Evolutionary conservation across 495 filamentous ascomycete genomes (phyloP).

Genomic region (Evansstolkia leycettana): DNA sequence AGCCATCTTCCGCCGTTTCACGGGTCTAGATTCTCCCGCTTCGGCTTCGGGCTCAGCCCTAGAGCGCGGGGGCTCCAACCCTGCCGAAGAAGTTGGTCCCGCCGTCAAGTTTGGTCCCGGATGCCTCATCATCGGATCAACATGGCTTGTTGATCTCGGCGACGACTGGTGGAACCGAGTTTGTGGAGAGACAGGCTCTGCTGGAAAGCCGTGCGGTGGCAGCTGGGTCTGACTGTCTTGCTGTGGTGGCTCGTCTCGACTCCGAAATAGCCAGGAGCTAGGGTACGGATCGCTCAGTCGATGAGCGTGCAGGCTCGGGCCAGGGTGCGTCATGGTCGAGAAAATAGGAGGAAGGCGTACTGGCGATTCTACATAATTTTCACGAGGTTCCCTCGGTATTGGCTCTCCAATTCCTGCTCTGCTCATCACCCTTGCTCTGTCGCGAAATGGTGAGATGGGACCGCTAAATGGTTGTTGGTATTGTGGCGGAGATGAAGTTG

Average conservation of each 20-base stretch:
- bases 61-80: too few relatives aligned
- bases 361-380: conserved; percentile 23
- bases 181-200: conserved; percentile 19
- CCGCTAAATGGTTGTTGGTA: conserved; percentile 17
- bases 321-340: conserved; percentile 15
- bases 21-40: conserved; percentile 37
- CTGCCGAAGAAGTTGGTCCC: not conserved
- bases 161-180: conserved; percentile 9
- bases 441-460: conserved; percentile 19
- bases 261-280: conserved; percentile 13
- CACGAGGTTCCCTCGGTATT: conserved; percentile 17
- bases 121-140: too few relatives aligned
- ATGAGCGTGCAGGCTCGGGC: conserved; percentile 18
- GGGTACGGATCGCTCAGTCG: conserved; percentile 30
- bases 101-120: too few relatives aligned
- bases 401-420: conserved; percentile 16
- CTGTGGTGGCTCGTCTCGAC: conserved; percentile 15
- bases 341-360: conserved; percentile 33
- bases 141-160: conserved; percentile 8
- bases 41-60: conserved; percentile 14
- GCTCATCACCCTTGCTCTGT: conserved; percentile 12
- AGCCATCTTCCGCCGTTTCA: conserved; percentile 60
- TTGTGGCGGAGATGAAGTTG: conserved; percentile 25
- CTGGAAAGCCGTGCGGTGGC: conserved; percentile 11
- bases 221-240: conserved; percentile 5